Conservation (phyloP, 768 basidiomycete species). For the Dentipellis fragilis region DNA sequence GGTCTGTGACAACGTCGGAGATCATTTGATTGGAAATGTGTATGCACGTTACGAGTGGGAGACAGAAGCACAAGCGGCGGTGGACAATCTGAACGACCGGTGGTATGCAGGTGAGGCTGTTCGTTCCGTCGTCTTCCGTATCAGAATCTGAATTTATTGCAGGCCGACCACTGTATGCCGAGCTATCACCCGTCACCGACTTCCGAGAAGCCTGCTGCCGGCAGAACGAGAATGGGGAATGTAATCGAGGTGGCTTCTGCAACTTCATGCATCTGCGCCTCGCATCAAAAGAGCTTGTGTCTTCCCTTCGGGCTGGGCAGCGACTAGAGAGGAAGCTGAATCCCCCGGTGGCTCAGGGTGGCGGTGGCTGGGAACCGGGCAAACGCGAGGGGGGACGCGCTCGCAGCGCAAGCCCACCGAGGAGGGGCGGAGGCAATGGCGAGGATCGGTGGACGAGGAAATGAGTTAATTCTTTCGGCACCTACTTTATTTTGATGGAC, state of each 20-base stretch:
- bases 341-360: constrained; percentile 50
- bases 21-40: constrained; percentile 94
- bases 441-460: constrained; percentile 52
- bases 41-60: constrained; percentile 99
- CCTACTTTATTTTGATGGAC: too few relatives aligned
- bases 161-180: constrained; percentile 95
- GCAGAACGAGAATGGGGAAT: constrained; percentile 97
- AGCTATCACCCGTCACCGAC: constrained; percentile 95
- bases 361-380: constrained; percentile 78
- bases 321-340: constrained; percentile 71
- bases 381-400: constrained; percentile 56
- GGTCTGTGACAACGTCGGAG: constrained; percentile 99
- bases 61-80: constrained; percentile 89
- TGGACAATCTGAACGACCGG: constrained; percentile 86
- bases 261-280: constrained; percentile 97
- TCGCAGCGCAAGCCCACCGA: constrained; percentile 66
- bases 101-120: constrained; percentile 89
- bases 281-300: constrained; percentile 76
- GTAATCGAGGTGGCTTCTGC: constrained; percentile 96
- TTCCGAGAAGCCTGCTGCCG: constrained; percentile 98
- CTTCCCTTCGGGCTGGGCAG: constrained; percentile 72
- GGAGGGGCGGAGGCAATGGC: constrained; percentile 50
- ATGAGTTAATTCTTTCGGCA: constrained; percentile 5
- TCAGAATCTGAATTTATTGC: background rate
- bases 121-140: background rate